phyloP scores from a whole-genome alignment of 306 rosid species.

The Cajanus cajan region DNA sequence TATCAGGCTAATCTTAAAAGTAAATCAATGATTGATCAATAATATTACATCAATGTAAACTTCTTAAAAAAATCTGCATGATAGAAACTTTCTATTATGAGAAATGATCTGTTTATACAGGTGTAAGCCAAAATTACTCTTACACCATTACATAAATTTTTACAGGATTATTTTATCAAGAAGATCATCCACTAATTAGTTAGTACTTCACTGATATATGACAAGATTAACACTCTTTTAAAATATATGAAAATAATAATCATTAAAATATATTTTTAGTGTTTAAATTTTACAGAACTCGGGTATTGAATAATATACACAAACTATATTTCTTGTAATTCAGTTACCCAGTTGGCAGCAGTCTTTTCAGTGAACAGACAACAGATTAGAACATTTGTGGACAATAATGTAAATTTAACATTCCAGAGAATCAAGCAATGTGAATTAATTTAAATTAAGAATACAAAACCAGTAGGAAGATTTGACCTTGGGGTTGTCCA shows the following conservation, averaged over 20 bases:
- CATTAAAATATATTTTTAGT: neutral
- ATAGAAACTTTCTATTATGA: neutral
- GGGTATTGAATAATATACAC: neutral
- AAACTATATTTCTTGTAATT: neutral
- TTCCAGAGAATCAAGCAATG: slow-evolving; percentile 4
- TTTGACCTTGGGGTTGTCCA: slow-evolving; percentile 28
- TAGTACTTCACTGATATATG: neutral
- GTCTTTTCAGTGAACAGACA: slow-evolving; percentile 5
- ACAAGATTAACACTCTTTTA: neutral
- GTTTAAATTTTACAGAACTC: neutral
- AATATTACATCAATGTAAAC: neutral
- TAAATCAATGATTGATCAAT: neutral
- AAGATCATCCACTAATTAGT: neutral
- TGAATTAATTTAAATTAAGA: slow-evolving; percentile 7
- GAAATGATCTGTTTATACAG: neutral
- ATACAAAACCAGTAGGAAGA: slow-evolving; percentile 14
- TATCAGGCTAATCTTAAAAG: neutral
- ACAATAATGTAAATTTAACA: slow-evolving; percentile 11
- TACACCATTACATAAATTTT: neutral
- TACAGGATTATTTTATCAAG: neutral
- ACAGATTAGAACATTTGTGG: neutral
- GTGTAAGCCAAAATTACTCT: neutral
- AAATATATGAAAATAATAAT: neutral
- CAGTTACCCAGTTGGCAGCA: slow-evolving; percentile 18
- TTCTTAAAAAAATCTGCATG: neutral